These are phyloP conservation scores for Fusarium sterilihyphosum DNA, from an alignment of 2,329 filamentous ascomycete species.

Conservation along the genomic window DNA sequence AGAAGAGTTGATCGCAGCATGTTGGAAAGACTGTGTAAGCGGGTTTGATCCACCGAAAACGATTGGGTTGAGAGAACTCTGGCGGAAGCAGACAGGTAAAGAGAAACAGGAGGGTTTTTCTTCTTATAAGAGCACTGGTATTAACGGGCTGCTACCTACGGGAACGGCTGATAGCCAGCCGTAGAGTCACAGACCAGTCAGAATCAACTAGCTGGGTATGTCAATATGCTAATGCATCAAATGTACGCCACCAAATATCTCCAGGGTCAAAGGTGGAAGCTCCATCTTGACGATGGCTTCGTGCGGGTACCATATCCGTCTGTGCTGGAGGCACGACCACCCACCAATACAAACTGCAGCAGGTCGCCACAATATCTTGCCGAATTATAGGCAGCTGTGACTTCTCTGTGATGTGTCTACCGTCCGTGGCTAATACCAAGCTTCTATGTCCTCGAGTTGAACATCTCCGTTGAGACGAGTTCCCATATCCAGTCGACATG, in stretches of 20 bases:
- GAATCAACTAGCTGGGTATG: slow-evolving; percentile 24
- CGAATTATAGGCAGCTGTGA: neutral
- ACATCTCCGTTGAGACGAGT: neutral
- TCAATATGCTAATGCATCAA: slow-evolving; percentile 17
- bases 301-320: slow-evolving; percentile 29
- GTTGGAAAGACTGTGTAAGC: neutral
- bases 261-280: slow-evolving; percentile 16
- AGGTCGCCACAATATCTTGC: neutral
- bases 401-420: neutral
- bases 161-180: slow-evolving; percentile 15
- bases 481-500: neutral
- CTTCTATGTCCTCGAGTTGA: neutral
- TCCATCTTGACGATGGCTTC: slow-evolving; percentile 34
- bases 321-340: neutral
- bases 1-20: slow-evolving; percentile 44
- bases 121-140: slow-evolving; percentile 28
- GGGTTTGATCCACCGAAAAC: neutral
- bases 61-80: neutral
- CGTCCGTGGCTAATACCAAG: neutral
- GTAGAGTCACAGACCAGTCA: slow-evolving; percentile 5
- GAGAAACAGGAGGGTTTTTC: neutral
- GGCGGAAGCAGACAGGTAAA: neutral
- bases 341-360: slow-evolving; percentile 9
- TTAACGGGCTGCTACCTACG: slow-evolving; percentile 1
- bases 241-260: slow-evolving; percentile 32